These are phyloP conservation scores for Beta corolliflora DNA, from an alignment of 179 eudicot genomes.

Conservation along the genomic window DNA sequence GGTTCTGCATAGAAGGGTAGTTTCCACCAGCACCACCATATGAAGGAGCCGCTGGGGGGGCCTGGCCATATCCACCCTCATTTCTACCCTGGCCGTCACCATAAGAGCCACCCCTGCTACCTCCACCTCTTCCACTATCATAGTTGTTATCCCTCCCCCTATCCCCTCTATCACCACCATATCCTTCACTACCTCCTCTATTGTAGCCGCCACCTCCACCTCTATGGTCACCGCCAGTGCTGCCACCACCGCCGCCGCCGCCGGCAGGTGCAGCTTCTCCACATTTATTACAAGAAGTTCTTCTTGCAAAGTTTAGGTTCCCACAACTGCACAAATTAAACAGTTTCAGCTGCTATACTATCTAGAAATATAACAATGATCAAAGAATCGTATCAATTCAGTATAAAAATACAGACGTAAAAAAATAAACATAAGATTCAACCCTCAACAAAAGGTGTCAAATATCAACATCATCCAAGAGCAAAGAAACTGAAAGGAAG, in stretches of 20 bases:
- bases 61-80: slow-evolving; percentile 63
- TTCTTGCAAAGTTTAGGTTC: slow-evolving; percentile 89
- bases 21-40: slow-evolving; percentile 60
- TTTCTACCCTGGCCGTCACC: slow-evolving; percentile 64
- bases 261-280: slow-evolving; percentile 71
- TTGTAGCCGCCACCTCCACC: slow-evolving; percentile 46
- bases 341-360: slow-evolving; percentile 23
- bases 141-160: slow-evolving; percentile 47
- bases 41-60: slow-evolving; percentile 53
- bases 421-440: too few species aligned
- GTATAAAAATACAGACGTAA: too few species aligned
- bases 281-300: slow-evolving; percentile 90
- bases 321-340: slow-evolving; percentile 71
- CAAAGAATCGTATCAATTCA: not conserved
- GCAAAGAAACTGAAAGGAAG: not conserved
- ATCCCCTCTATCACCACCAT: slow-evolving; percentile 56
- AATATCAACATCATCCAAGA: not conserved
- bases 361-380: not conserved
- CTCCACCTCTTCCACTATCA: slow-evolving; percentile 59
- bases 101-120: slow-evolving; percentile 64
- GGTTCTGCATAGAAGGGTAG: slow-evolving; percentile 49
- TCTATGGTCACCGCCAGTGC: slow-evolving; percentile 47
- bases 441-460: not conserved
- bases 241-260: slow-evolving; percentile 49
- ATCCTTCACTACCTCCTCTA: slow-evolving; percentile 47